Base-by-base conservation (phyloP, 768 basidiomycete genomes). In the Boletus sp. region DNA sequence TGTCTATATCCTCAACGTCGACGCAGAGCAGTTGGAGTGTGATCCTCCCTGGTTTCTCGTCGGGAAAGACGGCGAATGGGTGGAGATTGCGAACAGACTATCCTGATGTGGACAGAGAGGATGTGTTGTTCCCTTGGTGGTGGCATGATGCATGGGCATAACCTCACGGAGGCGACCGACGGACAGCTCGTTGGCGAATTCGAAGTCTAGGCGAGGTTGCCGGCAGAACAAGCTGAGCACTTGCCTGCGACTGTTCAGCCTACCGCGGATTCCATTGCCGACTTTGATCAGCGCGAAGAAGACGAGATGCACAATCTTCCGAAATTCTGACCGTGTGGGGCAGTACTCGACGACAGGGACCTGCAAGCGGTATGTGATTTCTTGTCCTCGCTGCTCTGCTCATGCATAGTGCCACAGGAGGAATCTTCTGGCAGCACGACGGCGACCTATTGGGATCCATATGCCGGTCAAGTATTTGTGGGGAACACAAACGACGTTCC, bases 301-400 rank as follows among this genome's bases (percentile, higher is more conserved):
- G 90, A 92, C 58, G 94, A 95, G 76, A 95, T 94, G 91, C 78
- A 88, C 14, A 88, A 90, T 66, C 75, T 95, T 53, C 83, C 20
- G 90, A 92, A 74, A 92, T 95, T 52, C 76, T 88, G 61, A 79
- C 78, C 40, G 62, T 83, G 0, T 74, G 74, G 61, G 48, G 47
- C 3, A 56, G n/a, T 33, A n/a, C n/a, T n/a, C n/a, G 58, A 61
- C 5, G 59, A 59, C 36, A 55, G 9, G 35, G 58, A 58, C 29
- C 3, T 35, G 39, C 65, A 60, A 50, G 47, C 32, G 37, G 63
- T 65, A 50, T 15, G 61, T 24, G 18, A 39, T 33, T 14, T 44
- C 17, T 42, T 32, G 18, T 40, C 10, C 33, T 55, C 6, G 0
- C 14, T 7, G 39, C 5, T 33, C 15, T 24, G 6, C 37, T 65